Evolutionary conservation across 768 basidiomycete genomes (phyloP).

Genomic region (Boletellus sp.): DNA sequence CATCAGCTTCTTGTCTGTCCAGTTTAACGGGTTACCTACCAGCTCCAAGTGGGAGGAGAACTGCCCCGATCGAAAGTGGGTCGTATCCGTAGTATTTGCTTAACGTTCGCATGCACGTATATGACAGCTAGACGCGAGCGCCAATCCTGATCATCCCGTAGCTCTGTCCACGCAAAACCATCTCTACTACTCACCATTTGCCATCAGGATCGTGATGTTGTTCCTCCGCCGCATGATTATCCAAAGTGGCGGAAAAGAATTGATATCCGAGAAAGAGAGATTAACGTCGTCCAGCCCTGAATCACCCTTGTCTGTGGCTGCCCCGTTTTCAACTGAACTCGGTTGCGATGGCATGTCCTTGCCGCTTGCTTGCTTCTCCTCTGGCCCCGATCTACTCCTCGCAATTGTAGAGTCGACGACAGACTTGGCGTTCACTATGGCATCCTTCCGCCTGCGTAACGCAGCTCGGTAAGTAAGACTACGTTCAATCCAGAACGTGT

Average conservation of each 20-base stretch:
- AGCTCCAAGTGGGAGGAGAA: conserved; percentile 70
- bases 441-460: conserved; percentile 42
- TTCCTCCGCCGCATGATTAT: conserved; percentile 57
- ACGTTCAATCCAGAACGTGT: conserved; percentile 81
- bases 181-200: conserved; percentile 15
- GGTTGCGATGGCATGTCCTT: conserved; percentile 11
- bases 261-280: conserved; percentile 67
- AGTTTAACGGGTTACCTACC: conserved; percentile 39
- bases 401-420: conserved; percentile 20
- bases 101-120: conserved; percentile 72
- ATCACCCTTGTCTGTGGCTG: conserved; percentile 9
- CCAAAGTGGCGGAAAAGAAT: conserved; percentile 63
- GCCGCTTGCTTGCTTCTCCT: conserved; percentile 10
- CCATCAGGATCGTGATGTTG: conserved; percentile 59
- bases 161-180: neutral
- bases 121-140: conserved; percentile 70
- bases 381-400: conserved; percentile 5
- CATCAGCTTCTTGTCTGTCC: neutral
- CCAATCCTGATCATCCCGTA: conserved; percentile 44
- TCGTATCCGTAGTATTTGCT: conserved; percentile 58
- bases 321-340: conserved; percentile 25
- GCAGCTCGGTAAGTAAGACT: conserved; percentile 76
- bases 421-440: conserved; percentile 17
- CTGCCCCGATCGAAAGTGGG: conserved; percentile 68
- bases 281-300: conserved; percentile 35